phyloP scores from a whole-genome alignment of 345 rosid genomes.

The Eutrema heterophyllum region DNA sequence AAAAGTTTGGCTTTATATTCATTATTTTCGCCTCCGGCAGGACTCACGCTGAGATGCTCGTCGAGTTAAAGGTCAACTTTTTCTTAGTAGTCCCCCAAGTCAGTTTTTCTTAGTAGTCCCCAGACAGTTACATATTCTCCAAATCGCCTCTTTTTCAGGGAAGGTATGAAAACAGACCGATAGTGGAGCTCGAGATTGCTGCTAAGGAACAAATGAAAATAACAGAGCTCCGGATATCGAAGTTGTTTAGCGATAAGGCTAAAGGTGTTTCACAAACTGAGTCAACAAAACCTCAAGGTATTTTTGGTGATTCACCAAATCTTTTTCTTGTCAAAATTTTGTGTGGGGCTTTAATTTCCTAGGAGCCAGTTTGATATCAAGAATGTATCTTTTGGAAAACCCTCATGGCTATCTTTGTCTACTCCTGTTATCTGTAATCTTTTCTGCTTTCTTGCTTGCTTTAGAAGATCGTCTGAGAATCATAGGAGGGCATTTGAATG shows the following conservation, averaged over 20 bases:
- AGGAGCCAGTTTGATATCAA: neutral
- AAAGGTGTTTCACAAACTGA: conserved; percentile 27
- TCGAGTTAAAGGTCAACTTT: conserved; percentile 61
- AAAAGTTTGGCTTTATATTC: conserved; percentile 75
- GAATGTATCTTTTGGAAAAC: neutral
- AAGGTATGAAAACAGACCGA: conserved; percentile 69
- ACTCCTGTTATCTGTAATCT: neutral
- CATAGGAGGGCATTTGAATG: conserved; percentile 65
- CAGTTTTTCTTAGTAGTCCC: neutral
- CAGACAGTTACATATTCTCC: neutral
- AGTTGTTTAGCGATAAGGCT: conserved; percentile 51
- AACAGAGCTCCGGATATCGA: conserved; percentile 76
- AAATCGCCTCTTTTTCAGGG: conserved; percentile 39
- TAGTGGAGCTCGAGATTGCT: conserved; percentile 77
- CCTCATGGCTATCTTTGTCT: neutral
- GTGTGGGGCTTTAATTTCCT: neutral
- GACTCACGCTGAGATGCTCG: conserved; percentile 64
- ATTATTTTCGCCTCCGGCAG: conserved; percentile 78
- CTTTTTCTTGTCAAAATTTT: neutral
- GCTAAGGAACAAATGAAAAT: conserved; percentile 91
- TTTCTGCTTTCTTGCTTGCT: conserved; percentile 16
- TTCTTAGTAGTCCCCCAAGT: neutral
- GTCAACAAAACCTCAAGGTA: conserved; percentile 59
- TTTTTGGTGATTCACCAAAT: neutral
- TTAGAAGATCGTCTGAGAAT: conserved; percentile 68